Base-by-base conservation (phyloP, 805 yeast species). In the Pichia membranifaciens region DNA sequence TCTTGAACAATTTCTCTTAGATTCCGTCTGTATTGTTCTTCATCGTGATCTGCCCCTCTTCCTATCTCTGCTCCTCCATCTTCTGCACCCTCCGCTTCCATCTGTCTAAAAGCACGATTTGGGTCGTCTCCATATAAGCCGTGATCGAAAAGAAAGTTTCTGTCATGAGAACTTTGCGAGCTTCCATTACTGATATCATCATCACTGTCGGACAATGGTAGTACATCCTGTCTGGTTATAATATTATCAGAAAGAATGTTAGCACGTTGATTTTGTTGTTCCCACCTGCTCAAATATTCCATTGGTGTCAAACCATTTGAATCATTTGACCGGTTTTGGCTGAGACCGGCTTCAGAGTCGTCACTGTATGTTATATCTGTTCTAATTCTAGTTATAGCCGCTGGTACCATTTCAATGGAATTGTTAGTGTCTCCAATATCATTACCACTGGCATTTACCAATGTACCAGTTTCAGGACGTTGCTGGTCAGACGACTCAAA, bases 141-240 rank as follows among this genome's bases (percentile, higher is more conserved):
- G 31, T 32, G 43, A 28, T 34, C 35, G 22, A 33, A 28, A 37
- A 21, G 23, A 15, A 47, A 31, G 28, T 41, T 50, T 18, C 42
- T 31, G 15, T 22, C 34, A 5, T 22, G 9, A 3, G n/a, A 43
- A 21, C 15, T n/a, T 12, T 40, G 5, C 20, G 33, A 29, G 18
- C 18, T 41, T 8, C 36, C 23, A 4, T 15, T 37, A 15, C 22
- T 17, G 7, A 21, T 28, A 21, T 51, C 57, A 20, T 59, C 44
- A 16, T 51, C 68, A 16, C 59, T 66, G 43, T 60, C 61, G 3
- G 73, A 67, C 5, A 75, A 73, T 2, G 73, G 72, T 5, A 67
- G 63, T 41, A 64, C 60, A 50, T 55, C 61, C 31, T 66, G 65
- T 3, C 62, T 51, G 31, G 64, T 64, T 17, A 70, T 43, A 5